Percentiles rank a stretch among this genome's conserved stretches.
phyloP scores from a whole-genome alignment of 495 filamentous ascomycete species.

The Aspergillus campestris region DNA sequence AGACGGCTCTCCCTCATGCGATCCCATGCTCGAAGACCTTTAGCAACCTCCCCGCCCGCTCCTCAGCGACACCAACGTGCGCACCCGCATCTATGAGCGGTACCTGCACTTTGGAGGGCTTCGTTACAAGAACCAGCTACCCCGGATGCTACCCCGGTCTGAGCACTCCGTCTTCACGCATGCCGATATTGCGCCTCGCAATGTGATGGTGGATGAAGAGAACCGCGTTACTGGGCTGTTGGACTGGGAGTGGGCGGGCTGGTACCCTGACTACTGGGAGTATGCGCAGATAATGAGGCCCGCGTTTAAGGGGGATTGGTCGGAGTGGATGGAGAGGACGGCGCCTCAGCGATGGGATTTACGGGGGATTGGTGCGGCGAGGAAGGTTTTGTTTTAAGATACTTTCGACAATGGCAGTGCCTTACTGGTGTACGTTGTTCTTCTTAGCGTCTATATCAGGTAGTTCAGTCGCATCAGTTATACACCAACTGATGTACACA shows the following conservation, averaged over 20 bases:
- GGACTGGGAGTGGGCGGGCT: slow-evolving; percentile 40
- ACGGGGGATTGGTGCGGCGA: slow-evolving; percentile 29
- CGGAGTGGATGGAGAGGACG: slow-evolving; percentile 32
- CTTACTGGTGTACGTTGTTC: no score
- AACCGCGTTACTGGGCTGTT: slow-evolving; percentile 30
- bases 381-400: slow-evolving; percentile 28
- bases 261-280: slow-evolving; percentile 46
- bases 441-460: no score
- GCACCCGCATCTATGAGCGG: slow-evolving; percentile 28
- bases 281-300: slow-evolving; percentile 36
- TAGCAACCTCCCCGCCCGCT: slow-evolving; percentile 19
- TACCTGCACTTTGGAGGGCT: slow-evolving; percentile 27
- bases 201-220: slow-evolving; percentile 31
- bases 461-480: no score
- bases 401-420: no score
- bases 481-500: neutral
- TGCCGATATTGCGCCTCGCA: slow-evolving; percentile 20
- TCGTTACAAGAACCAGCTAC: slow-evolving; percentile 22
- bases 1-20: slow-evolving; percentile 23
- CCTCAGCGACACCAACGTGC: slow-evolving; percentile 22
- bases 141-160: slow-evolving; percentile 26
- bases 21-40: slow-evolving; percentile 24
- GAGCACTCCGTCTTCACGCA: slow-evolving; percentile 20
- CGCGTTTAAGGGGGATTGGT: slow-evolving; percentile 23
- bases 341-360: slow-evolving; percentile 33